Evolutionary conservation across 2,329 filamentous ascomycete genomes (phyloP), one percentile per base, ranked within the genome.

Genomic region (Sporothrix schenckii): DNA sequence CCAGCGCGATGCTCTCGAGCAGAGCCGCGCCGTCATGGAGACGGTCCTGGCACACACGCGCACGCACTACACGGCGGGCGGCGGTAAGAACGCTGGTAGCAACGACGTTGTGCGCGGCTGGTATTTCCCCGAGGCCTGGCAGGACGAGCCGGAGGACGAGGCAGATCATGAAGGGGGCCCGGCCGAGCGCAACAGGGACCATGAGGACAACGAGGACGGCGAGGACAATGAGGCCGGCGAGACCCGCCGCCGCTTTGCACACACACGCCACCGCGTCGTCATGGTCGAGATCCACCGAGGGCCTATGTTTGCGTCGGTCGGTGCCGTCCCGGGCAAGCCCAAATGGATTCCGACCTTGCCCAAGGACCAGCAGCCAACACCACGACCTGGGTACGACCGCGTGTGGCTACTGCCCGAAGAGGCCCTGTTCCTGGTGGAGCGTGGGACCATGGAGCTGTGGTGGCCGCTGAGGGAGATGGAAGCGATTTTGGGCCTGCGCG

Each of bases 351-450:
- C 87, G 1, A 83, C 84, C 6, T 76, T 82, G n/a, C 82, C 84
- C 53, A 85, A 84, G 72, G 87, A 89, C 47, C 79, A 80, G 68
- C 72, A 72, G 63, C 68, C 71, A 19, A 13, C 50, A 19, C 70
- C 71, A 11, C 41, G 47, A 14, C 80, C 84, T 0, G 86, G 85
- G 3, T 85, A 84, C 72, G 86, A 89, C 41, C 88, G 86, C 73
- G 81, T 94, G 53, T 97, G 94, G 94, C 78, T 99, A 66, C 79
- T 97, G 52, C 94, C 94, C 0, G 95, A 99, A 78, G 95, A 99
- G 80, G 92, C 93, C 6, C 83, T 99, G 68, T 97, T 93, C 76
- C 80, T 97, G 73, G 84, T 98, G 10, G 95, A 99, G 82, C 84
- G 95, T 76, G 95, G 94, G 0, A 93, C 88, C 61, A 76, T 98